phyloP scores from a whole-genome alignment of 2,329 filamentous ascomycete species.

The Monosporascus sp. region DNA sequence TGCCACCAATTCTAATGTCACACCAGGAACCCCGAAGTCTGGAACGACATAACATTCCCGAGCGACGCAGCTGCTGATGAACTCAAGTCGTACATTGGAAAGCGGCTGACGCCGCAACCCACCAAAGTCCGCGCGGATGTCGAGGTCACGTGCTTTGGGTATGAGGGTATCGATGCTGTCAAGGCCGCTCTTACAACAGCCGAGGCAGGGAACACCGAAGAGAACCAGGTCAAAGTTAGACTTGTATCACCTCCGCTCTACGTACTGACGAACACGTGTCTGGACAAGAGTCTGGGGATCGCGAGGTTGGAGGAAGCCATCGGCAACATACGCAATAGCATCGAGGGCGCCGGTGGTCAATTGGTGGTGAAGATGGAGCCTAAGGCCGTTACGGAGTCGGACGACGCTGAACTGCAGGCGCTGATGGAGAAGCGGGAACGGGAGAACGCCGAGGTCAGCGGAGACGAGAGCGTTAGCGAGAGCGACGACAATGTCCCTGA shows the following conservation, averaged over 20 bases:
- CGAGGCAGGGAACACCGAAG: constrained; percentile 85
- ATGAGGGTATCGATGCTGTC: constrained; percentile 97
- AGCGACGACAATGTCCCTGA: constrained; percentile 80
- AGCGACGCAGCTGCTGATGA: constrained; percentile 82
- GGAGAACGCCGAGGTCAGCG: constrained; percentile 96
- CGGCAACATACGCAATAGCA: constrained; percentile 75
- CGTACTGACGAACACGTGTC: constrained; percentile 88
- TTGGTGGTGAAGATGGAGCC: constrained; percentile 96
- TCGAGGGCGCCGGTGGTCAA: constrained; percentile 70
- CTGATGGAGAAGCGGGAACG: constrained; percentile 99
- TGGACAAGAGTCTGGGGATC: constrained; percentile 89
- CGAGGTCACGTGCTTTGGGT: constrained; percentile 91
- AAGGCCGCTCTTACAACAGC: constrained; percentile 88
- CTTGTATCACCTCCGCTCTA: constrained; percentile 97
- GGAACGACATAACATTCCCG: constrained; percentile 88
- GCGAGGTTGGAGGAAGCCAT: constrained; percentile 83
- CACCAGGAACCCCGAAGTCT: constrained; percentile 82
- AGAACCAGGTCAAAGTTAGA: constrained; percentile 96
- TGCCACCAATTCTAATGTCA: constrained; percentile 8
- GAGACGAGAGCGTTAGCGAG: constrained; percentile 93
- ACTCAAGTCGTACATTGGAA: constrained; percentile 91
- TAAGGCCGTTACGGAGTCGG: constrained; percentile 97
- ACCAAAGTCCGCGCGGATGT: constrained; percentile 98
- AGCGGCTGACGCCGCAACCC: constrained; percentile 94
- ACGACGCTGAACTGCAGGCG: constrained; percentile 93